Evolutionary conservation across 352 stramenopile genomes (phyloP).

Genomic region (Phytophthora cryptogea): DNA sequence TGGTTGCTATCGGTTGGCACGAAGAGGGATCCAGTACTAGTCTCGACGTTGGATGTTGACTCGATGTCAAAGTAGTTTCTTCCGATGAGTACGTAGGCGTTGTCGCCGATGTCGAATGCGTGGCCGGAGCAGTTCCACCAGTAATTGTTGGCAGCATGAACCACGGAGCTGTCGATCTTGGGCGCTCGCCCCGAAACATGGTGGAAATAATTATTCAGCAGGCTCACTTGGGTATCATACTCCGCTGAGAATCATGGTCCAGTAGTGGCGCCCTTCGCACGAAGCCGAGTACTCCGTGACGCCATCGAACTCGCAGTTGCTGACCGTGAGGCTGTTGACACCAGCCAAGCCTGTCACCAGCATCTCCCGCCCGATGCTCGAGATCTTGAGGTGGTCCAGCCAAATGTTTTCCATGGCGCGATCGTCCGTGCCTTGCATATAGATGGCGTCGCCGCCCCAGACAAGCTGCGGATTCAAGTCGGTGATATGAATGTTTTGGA

Average conservation of each 20-base stretch:
- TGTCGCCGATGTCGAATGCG: slow-evolving; percentile 25
- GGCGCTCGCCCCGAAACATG: slow-evolving; percentile 45
- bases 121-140: slow-evolving; percentile 27
- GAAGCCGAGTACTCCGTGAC: slow-evolving; percentile 23
- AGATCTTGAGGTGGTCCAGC: slow-evolving; percentile 59
- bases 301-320: slow-evolving; percentile 57
- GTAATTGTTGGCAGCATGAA: slow-evolving; percentile 43
- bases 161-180: slow-evolving; percentile 39
- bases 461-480: slow-evolving; percentile 58
- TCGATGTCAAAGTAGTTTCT: slow-evolving; percentile 38
- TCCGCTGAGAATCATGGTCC: slow-evolving; percentile 43
- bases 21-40: slow-evolving; percentile 17
- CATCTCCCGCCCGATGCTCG: slow-evolving; percentile 46
- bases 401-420: slow-evolving; percentile 37
- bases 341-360: slow-evolving; percentile 35
- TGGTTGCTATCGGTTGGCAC: slow-evolving; percentile 13
- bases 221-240: slow-evolving; percentile 38
- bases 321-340: slow-evolving; percentile 40
- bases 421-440: slow-evolving; percentile 24
- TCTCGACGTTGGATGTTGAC: slow-evolving; percentile 8
- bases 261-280: slow-evolving; percentile 54
- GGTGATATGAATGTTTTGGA: slow-evolving; percentile 64
- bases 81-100: slow-evolving; percentile 29
- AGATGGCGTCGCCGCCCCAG: slow-evolving; percentile 37
- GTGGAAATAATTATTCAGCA: slow-evolving; percentile 55